These are phyloP conservation scores for Aspergillus glaucus DNA, from an alignment of 2,329 filamentous ascomycete genomes.

Conservation along the genomic window DNA sequence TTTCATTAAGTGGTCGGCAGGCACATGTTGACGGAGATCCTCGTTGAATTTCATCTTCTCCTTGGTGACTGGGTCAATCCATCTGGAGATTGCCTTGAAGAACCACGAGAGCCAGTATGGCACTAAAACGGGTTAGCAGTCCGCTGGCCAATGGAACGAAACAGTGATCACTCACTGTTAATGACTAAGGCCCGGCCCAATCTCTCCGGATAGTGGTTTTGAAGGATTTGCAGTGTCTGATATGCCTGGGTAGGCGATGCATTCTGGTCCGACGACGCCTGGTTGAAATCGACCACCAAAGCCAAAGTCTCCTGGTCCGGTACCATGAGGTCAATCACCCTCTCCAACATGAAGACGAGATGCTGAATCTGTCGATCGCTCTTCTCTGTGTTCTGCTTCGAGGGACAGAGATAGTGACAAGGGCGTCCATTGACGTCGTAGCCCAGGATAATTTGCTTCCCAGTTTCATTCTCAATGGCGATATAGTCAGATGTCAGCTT, in stretches of 20 bases:
- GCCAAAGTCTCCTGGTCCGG: slow-evolving; percentile 80
- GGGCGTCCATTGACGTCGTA: slow-evolving; percentile 82
- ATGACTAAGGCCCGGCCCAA: slow-evolving; percentile 83
- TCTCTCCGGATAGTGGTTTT: slow-evolving; percentile 92
- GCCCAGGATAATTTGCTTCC: slow-evolving; percentile 85
- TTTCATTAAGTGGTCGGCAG: slow-evolving; percentile 73
- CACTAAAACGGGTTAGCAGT: slow-evolving; percentile 45
- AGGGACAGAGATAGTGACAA: slow-evolving; percentile 84
- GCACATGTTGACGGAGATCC: slow-evolving; percentile 75
- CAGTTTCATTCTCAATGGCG: slow-evolving; percentile 88
- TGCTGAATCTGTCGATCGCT: slow-evolving; percentile 86
- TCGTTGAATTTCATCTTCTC: slow-evolving; percentile 98
- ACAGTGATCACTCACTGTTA: slow-evolving; percentile 56
- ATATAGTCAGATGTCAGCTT: slow-evolving; percentile 74
- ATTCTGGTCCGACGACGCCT: slow-evolving; percentile 67
- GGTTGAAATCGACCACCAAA: slow-evolving; percentile 86
- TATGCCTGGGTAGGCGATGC: slow-evolving; percentile 70
- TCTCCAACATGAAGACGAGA: slow-evolving; percentile 91
- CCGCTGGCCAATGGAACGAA: background rate
- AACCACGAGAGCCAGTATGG: slow-evolving; percentile 89
- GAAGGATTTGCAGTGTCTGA: slow-evolving; percentile 82
- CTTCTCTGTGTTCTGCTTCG: slow-evolving; percentile 84
- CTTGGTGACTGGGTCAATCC: slow-evolving; percentile 90
- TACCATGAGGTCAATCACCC: slow-evolving; percentile 79
- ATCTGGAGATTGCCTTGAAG: slow-evolving; percentile 92